These are phyloP conservation scores for Pyrrhoderma noxium DNA, from an alignment of 1,284 basidiomycete genomes.

Conservation along the genomic window DNA sequence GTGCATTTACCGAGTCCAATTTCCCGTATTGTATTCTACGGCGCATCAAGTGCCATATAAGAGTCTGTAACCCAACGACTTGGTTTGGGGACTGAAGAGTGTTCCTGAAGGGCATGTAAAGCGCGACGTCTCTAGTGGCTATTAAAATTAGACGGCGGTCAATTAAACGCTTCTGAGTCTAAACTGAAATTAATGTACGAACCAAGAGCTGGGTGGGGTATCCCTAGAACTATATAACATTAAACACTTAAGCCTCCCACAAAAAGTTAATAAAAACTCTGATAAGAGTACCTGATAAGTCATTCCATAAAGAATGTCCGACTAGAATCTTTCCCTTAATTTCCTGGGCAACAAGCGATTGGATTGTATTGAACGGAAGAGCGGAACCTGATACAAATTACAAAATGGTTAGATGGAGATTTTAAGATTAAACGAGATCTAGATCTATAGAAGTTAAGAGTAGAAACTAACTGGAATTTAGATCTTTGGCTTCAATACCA, in stretches of 20 bases:
- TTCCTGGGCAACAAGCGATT: slow-evolving; percentile 42
- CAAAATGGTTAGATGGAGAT: slow-evolving; percentile 12
- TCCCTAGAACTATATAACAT: slow-evolving; percentile 55
- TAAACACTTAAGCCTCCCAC: slow-evolving; percentile 7
- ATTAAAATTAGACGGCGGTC: neutral
- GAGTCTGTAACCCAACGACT: slow-evolving; percentile 62
- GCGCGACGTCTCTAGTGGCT: slow-evolving; percentile 69
- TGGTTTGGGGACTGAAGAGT: slow-evolving; percentile 58
- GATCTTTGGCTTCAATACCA: slow-evolving; percentile 52
- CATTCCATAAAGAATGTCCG: slow-evolving; percentile 71
- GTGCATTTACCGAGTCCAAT: slow-evolving; percentile 54
- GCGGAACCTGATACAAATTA: slow-evolving; percentile 36
- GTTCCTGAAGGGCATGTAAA: slow-evolving; percentile 73
- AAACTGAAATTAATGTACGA: slow-evolving; percentile 9
- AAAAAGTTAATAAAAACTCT: slow-evolving; percentile 15
- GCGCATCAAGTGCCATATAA: slow-evolving; percentile 74
- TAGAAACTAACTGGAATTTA: slow-evolving; percentile 39
- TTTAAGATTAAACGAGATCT: neutral
- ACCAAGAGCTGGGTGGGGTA: slow-evolving; percentile 65
- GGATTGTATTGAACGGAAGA: slow-evolving; percentile 50
- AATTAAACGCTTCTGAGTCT: neutral
- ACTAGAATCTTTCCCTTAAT: slow-evolving; percentile 63
- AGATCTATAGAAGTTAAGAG: slow-evolving; percentile 5
- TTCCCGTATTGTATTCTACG: slow-evolving; percentile 64
- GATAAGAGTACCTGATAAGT: slow-evolving; percentile 53